Evolutionary conservation across 2,329 filamentous ascomycete genomes (phyloP).

Genomic region (Colletotrichum sp.): DNA sequence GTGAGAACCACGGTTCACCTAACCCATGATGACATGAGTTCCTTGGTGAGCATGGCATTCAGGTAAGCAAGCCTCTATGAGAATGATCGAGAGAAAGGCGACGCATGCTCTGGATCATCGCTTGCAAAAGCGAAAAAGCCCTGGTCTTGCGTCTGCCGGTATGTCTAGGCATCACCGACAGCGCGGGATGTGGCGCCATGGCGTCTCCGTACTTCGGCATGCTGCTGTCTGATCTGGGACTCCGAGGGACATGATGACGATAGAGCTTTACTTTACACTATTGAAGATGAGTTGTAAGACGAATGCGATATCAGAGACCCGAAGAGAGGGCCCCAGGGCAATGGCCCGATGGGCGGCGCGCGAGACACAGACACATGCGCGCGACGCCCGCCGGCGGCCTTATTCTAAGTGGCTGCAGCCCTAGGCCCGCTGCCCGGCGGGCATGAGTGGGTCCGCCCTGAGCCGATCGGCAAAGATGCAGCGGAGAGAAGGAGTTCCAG

Average conservation of each 20-base stretch:
- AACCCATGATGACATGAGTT: neutral
- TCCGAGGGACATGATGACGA: neutral
- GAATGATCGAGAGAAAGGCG: neutral
- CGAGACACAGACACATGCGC: neutral
- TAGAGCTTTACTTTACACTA: neutral
- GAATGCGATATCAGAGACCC: neutral
- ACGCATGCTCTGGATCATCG: neutral
- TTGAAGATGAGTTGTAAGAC: neutral
- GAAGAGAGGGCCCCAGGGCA: neutral
- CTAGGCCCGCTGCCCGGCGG: conserved; percentile 13
- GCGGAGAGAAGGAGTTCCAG: neutral
- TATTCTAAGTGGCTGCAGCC: neutral
- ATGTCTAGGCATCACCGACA: neutral
- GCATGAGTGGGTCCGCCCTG: neutral
- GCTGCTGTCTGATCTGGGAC: neutral
- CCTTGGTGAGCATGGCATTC: neutral
- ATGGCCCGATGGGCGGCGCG: neutral
- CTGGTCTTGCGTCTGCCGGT: neutral
- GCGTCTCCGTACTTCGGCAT: neutral
- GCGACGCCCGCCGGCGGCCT: conserved; percentile 14
- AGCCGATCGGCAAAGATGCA: conserved; percentile 2
- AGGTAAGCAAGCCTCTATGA: neutral
- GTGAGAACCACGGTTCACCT: neutral
- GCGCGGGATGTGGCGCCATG: conserved; percentile 1
- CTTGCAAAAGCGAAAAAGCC: neutral